These are phyloP conservation scores for Aegilops umbellulata DNA, from an alignment of 176 grass and related monocot genomes.

Conservation along the genomic window DNA sequence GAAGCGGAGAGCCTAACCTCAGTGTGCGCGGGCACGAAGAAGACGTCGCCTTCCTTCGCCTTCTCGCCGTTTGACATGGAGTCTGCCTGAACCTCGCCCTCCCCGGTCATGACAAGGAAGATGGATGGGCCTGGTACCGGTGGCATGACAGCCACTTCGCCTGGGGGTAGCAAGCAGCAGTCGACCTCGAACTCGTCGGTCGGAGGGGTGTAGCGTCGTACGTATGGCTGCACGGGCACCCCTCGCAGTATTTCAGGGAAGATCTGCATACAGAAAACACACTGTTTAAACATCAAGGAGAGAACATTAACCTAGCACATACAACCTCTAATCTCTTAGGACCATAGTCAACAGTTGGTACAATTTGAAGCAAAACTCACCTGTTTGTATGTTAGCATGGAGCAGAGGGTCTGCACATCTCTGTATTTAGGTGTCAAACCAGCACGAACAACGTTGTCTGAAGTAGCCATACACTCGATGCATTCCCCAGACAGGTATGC, in stretches of 20 bases:
- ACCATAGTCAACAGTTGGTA: not conserved
- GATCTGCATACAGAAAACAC: conserved; percentile 33
- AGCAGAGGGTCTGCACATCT: conserved; percentile 84
- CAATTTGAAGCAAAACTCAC: conserved; percentile 24
- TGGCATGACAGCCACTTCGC: conserved; percentile 44
- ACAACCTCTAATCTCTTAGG: not conserved
- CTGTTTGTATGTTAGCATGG: conserved; percentile 94
- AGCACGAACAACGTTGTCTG: conserved; percentile 88
- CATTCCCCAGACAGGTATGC: conserved; percentile 91
- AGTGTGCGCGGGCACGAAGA: conserved; percentile 59
- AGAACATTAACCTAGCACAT: not conserved
- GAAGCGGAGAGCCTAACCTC: conserved; percentile 54
- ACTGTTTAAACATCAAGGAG: not conserved
- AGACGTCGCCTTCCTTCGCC: conserved; percentile 58
- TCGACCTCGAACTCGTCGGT: conserved; percentile 92
- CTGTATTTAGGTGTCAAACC: conserved; percentile 87
- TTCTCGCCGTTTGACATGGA: conserved; percentile 29
- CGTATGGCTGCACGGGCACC: conserved; percentile 34
- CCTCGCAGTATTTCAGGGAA: conserved; percentile 75
- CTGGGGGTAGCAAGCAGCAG: conserved; percentile 36
- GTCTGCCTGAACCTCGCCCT: conserved; percentile 42
- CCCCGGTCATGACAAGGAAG: conserved; percentile 59
- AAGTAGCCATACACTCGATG: conserved; percentile 90
- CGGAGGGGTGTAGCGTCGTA: conserved; percentile 77
- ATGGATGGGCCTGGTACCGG: conserved; percentile 73